Evolutionary conservation across 2,329 filamentous ascomycete genomes (phyloP).

Genomic region (Diaporthe sp.): DNA sequence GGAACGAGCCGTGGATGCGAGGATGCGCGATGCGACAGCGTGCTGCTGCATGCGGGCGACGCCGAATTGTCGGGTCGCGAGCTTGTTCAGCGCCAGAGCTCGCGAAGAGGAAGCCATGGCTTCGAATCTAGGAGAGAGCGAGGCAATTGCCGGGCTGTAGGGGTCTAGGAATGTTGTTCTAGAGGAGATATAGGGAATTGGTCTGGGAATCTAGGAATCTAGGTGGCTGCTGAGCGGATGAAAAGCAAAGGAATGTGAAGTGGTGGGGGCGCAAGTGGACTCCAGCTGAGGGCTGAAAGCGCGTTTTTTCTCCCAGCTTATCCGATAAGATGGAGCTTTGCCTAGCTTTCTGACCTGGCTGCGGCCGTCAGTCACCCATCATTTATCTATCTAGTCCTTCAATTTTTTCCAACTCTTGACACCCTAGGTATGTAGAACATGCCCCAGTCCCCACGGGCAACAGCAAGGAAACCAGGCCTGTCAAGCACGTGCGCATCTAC

Average conservation of each 20-base stretch:
- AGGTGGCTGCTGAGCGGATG: constrained; percentile 14
- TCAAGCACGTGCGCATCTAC: constrained; percentile 23
- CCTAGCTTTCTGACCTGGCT: neutral
- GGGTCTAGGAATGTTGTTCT: constrained; percentile 11
- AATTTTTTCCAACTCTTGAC: neutral
- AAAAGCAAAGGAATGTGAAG: constrained; percentile 33
- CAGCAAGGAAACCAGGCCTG: constrained; percentile 10
- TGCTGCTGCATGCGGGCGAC: constrained; percentile 44
- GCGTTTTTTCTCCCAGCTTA: constrained; percentile 39
- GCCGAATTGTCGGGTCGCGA: constrained; percentile 49
- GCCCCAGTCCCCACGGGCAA: constrained; percentile 7
- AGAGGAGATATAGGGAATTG: constrained; percentile 15
- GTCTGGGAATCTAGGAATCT: constrained; percentile 2
- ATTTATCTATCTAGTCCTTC: neutral
- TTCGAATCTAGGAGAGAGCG: constrained; percentile 41
- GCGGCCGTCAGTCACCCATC: constrained; percentile 28
- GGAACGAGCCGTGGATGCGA: constrained; percentile 46
- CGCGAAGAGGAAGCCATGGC: constrained; percentile 52
- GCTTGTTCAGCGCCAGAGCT: constrained; percentile 49
- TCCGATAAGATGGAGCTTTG: constrained; percentile 34
- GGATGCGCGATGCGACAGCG: constrained; percentile 46
- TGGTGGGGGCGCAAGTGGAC: constrained; percentile 17
- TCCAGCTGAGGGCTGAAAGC: constrained; percentile 28
- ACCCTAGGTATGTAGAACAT: neutral
- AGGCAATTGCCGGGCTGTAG: constrained; percentile 10